Conservation (phyloP, 305 asterid genomes). For the Fraxinus platypoda region DNA sequence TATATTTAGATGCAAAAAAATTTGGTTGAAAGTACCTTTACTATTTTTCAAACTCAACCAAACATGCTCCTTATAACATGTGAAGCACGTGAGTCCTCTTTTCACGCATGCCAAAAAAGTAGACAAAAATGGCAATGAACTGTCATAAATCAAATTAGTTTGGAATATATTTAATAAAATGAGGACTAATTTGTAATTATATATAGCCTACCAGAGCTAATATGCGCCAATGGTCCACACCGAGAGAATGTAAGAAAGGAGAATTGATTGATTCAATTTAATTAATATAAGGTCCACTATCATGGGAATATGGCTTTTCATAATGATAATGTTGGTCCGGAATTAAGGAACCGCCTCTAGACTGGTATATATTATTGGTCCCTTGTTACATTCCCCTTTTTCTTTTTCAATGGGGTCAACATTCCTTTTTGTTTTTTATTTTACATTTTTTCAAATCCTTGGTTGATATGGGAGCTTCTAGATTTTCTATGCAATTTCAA, state of each 20-base stretch:
- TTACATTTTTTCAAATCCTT: neutral
- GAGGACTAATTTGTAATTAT: neutral
- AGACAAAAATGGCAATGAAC: conserved; percentile 25
- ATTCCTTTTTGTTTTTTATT: neutral
- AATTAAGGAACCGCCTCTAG: conserved; percentile 43
- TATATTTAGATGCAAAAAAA: neutral
- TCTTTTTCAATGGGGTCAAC: conserved; percentile 1
- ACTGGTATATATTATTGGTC: neutral
- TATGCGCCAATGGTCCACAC: conserved; percentile 16
- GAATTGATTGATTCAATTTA: neutral
- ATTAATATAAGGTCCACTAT: neutral
- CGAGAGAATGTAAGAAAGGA: neutral
- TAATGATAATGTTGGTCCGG: conserved; percentile 35
- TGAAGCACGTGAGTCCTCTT: conserved; percentile 45
- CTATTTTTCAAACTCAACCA: neutral
- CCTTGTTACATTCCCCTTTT: neutral
- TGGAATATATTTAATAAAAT: neutral
- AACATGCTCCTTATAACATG: neutral
- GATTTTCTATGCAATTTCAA: neutral
- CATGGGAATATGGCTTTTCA: conserved; percentile 33
- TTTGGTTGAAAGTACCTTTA: neutral
- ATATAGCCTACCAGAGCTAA: neutral
- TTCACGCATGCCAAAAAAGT: conserved; percentile 45
- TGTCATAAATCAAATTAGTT: conserved; percentile 6
- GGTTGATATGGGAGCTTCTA: neutral